Conservation (phyloP, 2,329 filamentous ascomycete species). For the Akanthomyces muscarius region DNA sequence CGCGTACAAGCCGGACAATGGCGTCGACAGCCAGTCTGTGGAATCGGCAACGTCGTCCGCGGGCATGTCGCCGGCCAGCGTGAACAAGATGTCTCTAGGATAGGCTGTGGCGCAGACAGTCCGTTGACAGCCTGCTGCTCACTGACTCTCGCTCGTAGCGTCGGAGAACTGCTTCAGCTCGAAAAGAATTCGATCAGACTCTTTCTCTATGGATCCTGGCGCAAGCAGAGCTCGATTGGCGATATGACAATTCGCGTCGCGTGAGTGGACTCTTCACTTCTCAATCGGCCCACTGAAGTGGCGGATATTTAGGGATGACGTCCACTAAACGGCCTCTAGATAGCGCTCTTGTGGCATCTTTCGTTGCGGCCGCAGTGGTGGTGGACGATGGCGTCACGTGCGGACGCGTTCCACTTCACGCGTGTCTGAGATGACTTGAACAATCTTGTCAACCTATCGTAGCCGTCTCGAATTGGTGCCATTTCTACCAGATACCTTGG, state of each 20-base stretch:
- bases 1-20: conserved; percentile 59
- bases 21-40: conserved; percentile 78
- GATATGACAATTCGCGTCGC: conserved; percentile 10
- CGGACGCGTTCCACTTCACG: conserved; percentile 15
- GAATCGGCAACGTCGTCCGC: conserved; percentile 59
- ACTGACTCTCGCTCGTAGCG: not conserved
- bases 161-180: not conserved
- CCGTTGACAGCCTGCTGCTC: not conserved
- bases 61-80: conserved; percentile 25
- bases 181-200: not conserved
- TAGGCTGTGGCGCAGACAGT: not conserved
- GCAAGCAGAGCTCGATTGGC: not conserved
- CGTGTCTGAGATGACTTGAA: not conserved
- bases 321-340: not conserved
- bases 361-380: not conserved
- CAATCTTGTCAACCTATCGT: not conserved
- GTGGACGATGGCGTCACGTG: conserved; percentile 11
- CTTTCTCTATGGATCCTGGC: not conserved
- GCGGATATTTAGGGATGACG: not conserved
- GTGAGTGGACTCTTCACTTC: not conserved
- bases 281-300: conserved; percentile 3
- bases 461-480: not conserved
- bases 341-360: not conserved
- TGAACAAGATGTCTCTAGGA: not conserved
- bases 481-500: not conserved